Percentiles rank a stretch among this genome's conserved stretches.
Conservation (phyloP, 2,329 filamentous ascomycete species). For the Acarospora socialis region DNA sequence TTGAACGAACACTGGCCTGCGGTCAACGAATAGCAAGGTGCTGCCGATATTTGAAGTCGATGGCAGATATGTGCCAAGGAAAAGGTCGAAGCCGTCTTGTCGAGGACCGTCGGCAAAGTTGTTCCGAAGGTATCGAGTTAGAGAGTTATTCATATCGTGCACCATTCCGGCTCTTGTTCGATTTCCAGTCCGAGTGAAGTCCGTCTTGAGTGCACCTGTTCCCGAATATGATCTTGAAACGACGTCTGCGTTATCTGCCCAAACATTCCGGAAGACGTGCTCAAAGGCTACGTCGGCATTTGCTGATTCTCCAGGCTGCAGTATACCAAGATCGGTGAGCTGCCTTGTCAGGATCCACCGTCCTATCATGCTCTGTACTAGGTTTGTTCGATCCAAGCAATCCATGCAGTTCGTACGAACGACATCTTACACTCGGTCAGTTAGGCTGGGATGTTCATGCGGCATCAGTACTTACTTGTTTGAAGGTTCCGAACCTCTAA, state of each 20-base stretch:
- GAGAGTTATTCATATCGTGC: constrained; percentile 74
- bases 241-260: constrained; percentile 96
- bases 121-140: constrained; percentile 81
- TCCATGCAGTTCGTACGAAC: constrained; percentile 99
- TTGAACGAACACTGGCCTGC: constrained; percentile 74
- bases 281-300: constrained; percentile 73
- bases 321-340: constrained; percentile 68
- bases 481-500: constrained; percentile 72
- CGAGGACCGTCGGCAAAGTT: constrained; percentile 90
- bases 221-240: constrained; percentile 88
- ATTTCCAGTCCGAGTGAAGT: constrained; percentile 86
- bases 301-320: constrained; percentile 62
- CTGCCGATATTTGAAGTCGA: constrained; percentile 56
- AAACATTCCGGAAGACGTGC: constrained; percentile 85
- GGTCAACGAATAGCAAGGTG: constrained; percentile 66
- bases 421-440: no score
- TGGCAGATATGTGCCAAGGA: constrained; percentile 74
- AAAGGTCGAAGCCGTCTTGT: constrained; percentile 91
- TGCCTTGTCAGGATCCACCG: constrained; percentile 80
- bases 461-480: no score
- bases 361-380: constrained; percentile 93
- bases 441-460: no score
- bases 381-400: constrained; percentile 92
- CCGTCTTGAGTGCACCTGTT: constrained; percentile 94
- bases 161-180: constrained; percentile 74